Conservation (phyloP, 768 basidiomycete species). For the Candolleomyces efflorescens region DNA sequence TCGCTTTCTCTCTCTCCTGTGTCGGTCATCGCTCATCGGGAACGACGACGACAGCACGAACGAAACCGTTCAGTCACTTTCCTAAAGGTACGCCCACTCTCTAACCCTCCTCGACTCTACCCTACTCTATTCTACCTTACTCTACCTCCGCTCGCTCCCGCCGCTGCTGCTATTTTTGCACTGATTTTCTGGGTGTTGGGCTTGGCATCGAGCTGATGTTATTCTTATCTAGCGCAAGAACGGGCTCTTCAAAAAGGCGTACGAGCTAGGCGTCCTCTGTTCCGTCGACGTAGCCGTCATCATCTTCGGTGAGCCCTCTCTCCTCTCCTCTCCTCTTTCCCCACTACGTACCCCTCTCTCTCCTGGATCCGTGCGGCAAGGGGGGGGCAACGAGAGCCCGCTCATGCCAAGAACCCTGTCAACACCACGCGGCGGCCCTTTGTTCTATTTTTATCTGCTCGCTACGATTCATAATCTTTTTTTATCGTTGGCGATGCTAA, state of each 20-base stretch:
- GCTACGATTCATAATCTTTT: not conserved
- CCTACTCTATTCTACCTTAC: too few relatives aligned
- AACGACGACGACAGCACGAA: slow-evolving; percentile 67
- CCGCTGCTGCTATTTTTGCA: slow-evolving; percentile 60
- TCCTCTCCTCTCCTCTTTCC: not conserved
- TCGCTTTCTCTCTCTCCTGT: slow-evolving; percentile 10
- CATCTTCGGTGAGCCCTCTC: slow-evolving; percentile 52
- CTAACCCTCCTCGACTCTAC: too few relatives aligned
- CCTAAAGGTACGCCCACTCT: slow-evolving; percentile 78
- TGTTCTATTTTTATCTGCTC: slow-evolving; percentile 38
- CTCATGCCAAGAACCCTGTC: slow-evolving; percentile 5
- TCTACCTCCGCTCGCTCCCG: too few relatives aligned
- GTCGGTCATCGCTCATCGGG: slow-evolving; percentile 4
- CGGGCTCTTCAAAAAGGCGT: slow-evolving; percentile 88
- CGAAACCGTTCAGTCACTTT: slow-evolving; percentile 90
- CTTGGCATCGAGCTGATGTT: slow-evolving; percentile 23
- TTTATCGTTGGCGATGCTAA: not conserved
- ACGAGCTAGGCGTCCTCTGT: slow-evolving; percentile 87
- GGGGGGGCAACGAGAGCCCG: too few relatives aligned
- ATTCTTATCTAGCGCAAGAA: slow-evolving; percentile 70
- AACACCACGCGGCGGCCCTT: slow-evolving; percentile 10
- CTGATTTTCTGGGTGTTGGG: slow-evolving; percentile 32
- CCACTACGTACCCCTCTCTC: not conserved
- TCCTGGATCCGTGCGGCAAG: not conserved
- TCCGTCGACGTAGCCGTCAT: slow-evolving; percentile 87